Evolutionary conservation across 2,329 filamentous ascomycete genomes (phyloP).

Genomic region (Sodiomyces alkalinus): DNA sequence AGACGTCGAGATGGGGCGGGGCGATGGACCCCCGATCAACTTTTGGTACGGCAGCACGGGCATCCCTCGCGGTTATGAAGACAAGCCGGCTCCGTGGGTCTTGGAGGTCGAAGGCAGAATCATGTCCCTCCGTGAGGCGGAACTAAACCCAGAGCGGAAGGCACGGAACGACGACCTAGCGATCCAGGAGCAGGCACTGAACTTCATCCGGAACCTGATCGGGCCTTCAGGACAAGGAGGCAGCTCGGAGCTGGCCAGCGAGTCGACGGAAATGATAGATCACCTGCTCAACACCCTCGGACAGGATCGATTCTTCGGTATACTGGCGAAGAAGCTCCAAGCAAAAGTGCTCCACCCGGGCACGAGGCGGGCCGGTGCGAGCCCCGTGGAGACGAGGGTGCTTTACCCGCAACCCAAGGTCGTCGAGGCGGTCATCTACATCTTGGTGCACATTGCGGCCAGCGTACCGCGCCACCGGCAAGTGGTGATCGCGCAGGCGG

Average conservation of each 20-base stretch:
- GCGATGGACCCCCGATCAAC: conserved; percentile 15
- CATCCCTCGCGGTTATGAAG: conserved; percentile 6
- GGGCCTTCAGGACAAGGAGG: conserved; percentile 38
- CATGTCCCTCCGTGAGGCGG: conserved; percentile 42
- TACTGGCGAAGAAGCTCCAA: conserved; percentile 64
- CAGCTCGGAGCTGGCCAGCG: conserved; percentile 31
- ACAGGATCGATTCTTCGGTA: conserved; percentile 63
- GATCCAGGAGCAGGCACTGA: conserved; percentile 81
- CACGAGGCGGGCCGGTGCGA: conserved; percentile 21
- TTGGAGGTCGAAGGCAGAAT: conserved; percentile 35
- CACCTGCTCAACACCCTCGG: conserved; percentile 64
- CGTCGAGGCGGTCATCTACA: conserved; percentile 61
- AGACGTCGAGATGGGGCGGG: conserved; percentile 40
- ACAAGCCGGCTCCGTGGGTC: conserved; percentile 22
- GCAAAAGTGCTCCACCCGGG: conserved; percentile 41
- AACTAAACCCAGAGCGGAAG: conserved; percentile 51
- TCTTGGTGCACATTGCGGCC: conserved; percentile 80
- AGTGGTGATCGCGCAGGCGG: conserved; percentile 59
- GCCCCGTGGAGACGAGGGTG: conserved; percentile 18
- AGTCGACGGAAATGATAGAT: conserved; percentile 64
- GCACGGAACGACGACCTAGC: conserved; percentile 64
- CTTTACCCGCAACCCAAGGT: conserved; percentile 52
- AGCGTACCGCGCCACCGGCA: conserved; percentile 66
- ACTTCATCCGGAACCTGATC: conserved; percentile 82
- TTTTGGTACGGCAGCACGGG: conserved; percentile 7